These are phyloP conservation scores for Bodo saltans DNA, from an alignment of 78 protist genomes.

Conservation along the genomic window DNA sequence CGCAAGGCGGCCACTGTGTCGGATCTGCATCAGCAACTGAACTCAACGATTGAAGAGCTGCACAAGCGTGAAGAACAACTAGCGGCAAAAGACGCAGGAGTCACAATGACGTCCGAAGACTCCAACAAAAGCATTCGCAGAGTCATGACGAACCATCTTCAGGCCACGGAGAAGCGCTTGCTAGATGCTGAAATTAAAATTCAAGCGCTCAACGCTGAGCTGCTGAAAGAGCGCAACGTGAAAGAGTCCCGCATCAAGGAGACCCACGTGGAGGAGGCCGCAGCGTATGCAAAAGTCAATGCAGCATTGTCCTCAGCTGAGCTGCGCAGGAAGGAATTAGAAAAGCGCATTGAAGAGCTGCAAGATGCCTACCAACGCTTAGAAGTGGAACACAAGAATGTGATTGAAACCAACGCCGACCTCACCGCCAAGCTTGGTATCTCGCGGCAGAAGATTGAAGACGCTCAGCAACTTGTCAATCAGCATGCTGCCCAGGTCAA, in stretches of 20 bases:
- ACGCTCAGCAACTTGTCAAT: neutral
- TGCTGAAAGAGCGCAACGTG: too few species aligned
- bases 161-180: neutral
- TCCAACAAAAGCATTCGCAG: neutral
- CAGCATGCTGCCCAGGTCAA: neutral
- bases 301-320: too few species aligned
- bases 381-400: neutral
- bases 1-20: neutral
- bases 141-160: neutral
- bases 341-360: neutral
- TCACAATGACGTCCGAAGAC: neutral
- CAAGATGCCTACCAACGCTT: neutral
- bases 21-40: neutral
- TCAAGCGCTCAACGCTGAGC: too few species aligned
- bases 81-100: neutral
- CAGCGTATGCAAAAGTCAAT: too few species aligned
- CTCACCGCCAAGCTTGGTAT: neutral
- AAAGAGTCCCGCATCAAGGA: too few species aligned
- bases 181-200: neutral
- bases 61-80: neutral
- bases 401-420: neutral
- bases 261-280: too few species aligned
- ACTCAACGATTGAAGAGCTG: neutral
- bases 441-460: neutral
- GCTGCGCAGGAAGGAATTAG: neutral